phyloP scores from a whole-genome alignment of 495 filamentous ascomycete species.

The Neurospora hispaniola region DNA sequence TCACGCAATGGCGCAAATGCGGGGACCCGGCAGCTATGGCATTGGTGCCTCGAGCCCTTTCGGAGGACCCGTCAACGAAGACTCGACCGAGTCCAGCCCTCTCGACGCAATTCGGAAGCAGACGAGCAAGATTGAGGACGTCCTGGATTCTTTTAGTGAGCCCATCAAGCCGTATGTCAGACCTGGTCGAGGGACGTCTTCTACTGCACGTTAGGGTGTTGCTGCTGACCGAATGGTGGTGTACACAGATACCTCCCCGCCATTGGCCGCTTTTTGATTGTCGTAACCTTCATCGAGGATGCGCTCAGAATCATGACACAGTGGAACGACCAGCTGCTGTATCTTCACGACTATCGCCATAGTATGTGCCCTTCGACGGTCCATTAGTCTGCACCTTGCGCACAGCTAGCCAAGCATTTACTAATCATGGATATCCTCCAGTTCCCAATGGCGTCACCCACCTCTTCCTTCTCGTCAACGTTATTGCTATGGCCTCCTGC shows the following conservation, averaged over 20 bases:
- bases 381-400: not conserved
- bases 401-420: not conserved
- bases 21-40: conserved; percentile 93
- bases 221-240: not conserved
- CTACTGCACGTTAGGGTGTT: not conserved
- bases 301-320: conserved; percentile 92
- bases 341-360: conserved; percentile 84
- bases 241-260: conserved; percentile 71
- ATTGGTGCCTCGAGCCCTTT: conserved; percentile 69
- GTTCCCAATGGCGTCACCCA: conserved; percentile 87
- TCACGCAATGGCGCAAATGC: conserved; percentile 76
- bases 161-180: conserved; percentile 88
- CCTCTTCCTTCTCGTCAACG: conserved; percentile 83
- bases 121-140: conserved; percentile 96
- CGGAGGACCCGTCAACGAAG: conserved; percentile 41
- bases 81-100: conserved; percentile 67
- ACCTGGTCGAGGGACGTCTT: conserved; percentile 4
- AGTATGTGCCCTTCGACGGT: conserved; percentile 49
- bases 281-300: conserved; percentile 97
- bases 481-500: conserved; percentile 76
- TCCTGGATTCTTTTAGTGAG: conserved; percentile 78
- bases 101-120: conserved; percentile 87
- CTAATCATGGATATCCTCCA: conserved; percentile 27
- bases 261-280: conserved; percentile 93
- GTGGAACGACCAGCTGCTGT: conserved; percentile 92